Base-by-base conservation (phyloP, 805 yeast species). In the Tetrapisispora arboricola region DNA sequence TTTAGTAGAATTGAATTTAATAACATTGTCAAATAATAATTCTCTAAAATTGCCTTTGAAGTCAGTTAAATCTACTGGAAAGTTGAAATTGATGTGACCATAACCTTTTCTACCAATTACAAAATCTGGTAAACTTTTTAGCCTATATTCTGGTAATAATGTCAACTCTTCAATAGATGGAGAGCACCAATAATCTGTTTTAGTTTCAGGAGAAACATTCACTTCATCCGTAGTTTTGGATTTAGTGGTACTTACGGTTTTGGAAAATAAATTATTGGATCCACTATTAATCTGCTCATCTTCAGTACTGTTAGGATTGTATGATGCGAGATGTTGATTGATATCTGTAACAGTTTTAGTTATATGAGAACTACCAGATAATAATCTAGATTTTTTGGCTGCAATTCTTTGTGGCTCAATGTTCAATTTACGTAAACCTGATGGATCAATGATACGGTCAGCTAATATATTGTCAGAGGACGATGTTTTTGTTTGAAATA, bases 61-160 rank as follows among this genome's bases (percentile, higher is more conserved):
- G 1, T 62, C 70, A 3, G 80, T 65, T 41, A 84, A 61, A 50
- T 84, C 88, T n/a, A 83, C 87, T 6, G 86, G 83, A 32, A 60
- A 66, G 30, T 69, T 67, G 51, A 78, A 84, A 4, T 79, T 73
- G 36, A 84, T 74, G 47, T 78, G 80, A 21, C 92, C 92, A 53
- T 60, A 71, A 0, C 81, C 80, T 40, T 65, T 66, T 49, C 88
- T 72, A 2, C 92, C 92, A 43, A 78, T 70, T 6, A 78, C 72
- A 50, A 83, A 83, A 49, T 77, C 73, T 17, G 78, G 72, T 15
- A 84, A 73, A 20, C 67, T 66, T 1, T 74, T 48, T 17, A 83
- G 66, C 35, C 76, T 73, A 28, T 71, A 66, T 3, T 61, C 44
- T 0, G 79, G 55, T 41, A 74, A 49, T 7, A 55, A 47, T 0